Base-by-base conservation (phyloP, 495 filamentous ascomycete genomes). In the Platismatia glauca region DNA sequence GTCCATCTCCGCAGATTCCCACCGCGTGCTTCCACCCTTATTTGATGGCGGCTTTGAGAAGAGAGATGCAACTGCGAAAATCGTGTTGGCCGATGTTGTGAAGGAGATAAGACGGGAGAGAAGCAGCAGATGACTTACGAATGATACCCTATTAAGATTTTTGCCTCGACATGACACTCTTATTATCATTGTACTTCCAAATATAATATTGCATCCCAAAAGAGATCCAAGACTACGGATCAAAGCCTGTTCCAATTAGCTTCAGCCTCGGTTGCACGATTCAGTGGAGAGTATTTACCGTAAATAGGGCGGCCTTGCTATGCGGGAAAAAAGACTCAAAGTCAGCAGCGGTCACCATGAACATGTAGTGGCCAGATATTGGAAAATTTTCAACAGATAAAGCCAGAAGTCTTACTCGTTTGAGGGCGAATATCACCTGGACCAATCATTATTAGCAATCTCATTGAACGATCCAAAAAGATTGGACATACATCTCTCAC, bases 381-480 rank as follows among this genome's bases (percentile, higher is more conserved):
- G 16, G 0, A 15, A 9, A 5, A 34, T 24, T 22, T 12, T 43
- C 57, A 31, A 29, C 44, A 55, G 55, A 22, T 15, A n/a, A 33
- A 55, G 16, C 13, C 11, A 38, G 24, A 27, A 38, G 52, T 68
- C 75, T 70, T 71, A 80, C 77, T 22, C 76, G 58, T 18, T 76
- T 75, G 0, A 89, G 69, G 0, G 83, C 78, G 62, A 82, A 85
- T 9, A 88, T 77, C 5, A 89, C 85, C 86, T 89, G 37, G 37
- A 37, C 20, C 48, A 31, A 31, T 6, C 13, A 6, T 52, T 9
- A 39, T 62, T 57, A 65, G 43, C 39, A 18, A 56, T 29, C 57
- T 37, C 4, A 37, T 63, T 12, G 0, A 43, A 16, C 13, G 13
- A n/a, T 16, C 38, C 24, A 46, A 55, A 15, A 15, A 34, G 35